Percentiles rank a stretch among this genome's conserved stretches.
Evolutionary conservation across 148 eudicot species (phyloP).

Genomic region (Rhododendron henanense): DNA sequence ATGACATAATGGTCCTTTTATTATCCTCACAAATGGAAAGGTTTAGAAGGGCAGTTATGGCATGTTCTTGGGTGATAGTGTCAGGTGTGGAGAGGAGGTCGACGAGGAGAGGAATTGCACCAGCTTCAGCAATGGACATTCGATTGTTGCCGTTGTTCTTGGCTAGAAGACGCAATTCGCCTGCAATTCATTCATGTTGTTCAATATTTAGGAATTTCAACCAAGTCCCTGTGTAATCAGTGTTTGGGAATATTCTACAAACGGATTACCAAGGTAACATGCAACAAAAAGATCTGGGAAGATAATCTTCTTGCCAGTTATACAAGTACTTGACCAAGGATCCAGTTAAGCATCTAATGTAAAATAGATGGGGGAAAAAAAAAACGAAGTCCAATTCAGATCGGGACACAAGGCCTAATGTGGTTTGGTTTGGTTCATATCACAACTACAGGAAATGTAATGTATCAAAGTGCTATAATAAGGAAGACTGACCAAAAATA

Average conservation of each 20-base stretch:
- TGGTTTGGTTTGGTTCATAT: not conserved
- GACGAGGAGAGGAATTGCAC: conserved; percentile 17
- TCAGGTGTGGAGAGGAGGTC: conserved; percentile 9
- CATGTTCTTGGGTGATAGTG: conserved; percentile 12
- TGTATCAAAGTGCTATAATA: not conserved
- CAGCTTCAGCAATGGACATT: conserved; percentile 9
- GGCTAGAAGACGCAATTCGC: conserved; percentile 17
- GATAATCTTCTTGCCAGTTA: not conserved
- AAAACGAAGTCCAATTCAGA: not conserved
- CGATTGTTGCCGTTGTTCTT: conserved; percentile 10
- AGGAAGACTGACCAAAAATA: not conserved
- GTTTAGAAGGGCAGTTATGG: conserved; percentile 11
- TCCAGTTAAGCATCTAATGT: not conserved
- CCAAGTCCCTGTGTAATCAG: not conserved
- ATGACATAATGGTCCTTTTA: conserved; percentile 10
- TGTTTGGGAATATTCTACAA: not conserved
- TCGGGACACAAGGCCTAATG: not conserved
- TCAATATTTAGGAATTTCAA: not conserved
- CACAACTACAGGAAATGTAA: not conserved
- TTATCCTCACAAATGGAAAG: conserved; percentile 18
- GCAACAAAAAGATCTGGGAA: not conserved
- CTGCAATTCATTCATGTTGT: conserved; percentile 1
- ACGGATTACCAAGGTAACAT: not conserved
- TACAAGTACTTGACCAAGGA: not conserved
- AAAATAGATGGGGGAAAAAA: not conserved